Evolutionary conservation across 257 asterid species (phyloP), one percentile per base, ranked within the genome.

Genomic region (Linderniella brevidens): DNA sequence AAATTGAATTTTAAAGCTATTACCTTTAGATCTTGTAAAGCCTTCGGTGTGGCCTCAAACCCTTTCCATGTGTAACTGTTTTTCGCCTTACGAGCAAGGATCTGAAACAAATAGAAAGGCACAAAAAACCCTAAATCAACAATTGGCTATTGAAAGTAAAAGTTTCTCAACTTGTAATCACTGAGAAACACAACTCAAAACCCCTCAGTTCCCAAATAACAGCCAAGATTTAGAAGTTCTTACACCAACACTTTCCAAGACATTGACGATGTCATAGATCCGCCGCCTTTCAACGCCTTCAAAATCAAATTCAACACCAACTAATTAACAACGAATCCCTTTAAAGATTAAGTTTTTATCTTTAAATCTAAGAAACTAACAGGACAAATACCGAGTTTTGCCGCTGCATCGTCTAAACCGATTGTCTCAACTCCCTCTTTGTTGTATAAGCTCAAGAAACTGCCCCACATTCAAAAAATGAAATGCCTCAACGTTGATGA

Each of bases 261-360:
- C 98, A 71, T 85, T 85, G 19, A 90, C 98, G 3, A 90, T 90
- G 47, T 85, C 98, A 57, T 90, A 90, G 85, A 90, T 90, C 76
- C 94, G 87, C 75, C 98, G 58, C 75, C 98, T 85, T 52, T 90
- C 98, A 41, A 90, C 98, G 43, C 96, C 93, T 87, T 50, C 14
- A 58, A 12, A 25, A 25, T 25, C 32, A 25, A 25, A 25, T 25
- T 6, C 32, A 8, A 45, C 5, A 46, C 11, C 1, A 35, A 10
- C 4, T 0, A 15, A 8, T 14, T 36, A 40, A 9, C 8, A 11
- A n/a, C 9, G 32, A 25, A 25, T 25, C 3, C 6, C 32, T 25
- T 25, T 25, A 48, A 17, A 16, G 46, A 29, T 32, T 1, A 18
- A 4, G 11, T 29, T 9, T 9, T 45, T 37, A 11, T 46, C 49